These are phyloP conservation scores for Pisolithus orientalis DNA, from an alignment of 768 basidiomycete species.

Conservation along the genomic window DNA sequence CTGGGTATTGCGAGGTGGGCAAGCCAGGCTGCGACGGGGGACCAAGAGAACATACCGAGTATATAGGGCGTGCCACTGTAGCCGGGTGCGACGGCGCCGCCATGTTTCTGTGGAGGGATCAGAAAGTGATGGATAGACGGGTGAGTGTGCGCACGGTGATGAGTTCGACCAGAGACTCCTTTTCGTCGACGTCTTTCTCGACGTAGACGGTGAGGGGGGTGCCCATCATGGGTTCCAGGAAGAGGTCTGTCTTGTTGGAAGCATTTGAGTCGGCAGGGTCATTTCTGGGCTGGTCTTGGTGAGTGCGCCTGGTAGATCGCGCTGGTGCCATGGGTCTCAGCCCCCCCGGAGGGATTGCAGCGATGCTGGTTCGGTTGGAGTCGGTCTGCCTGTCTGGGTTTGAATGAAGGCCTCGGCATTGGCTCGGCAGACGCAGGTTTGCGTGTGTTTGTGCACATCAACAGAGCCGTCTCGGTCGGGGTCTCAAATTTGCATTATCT, in stretches of 20 bases:
- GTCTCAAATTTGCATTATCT: constrained; percentile 28
- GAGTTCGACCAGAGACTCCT: constrained; percentile 54
- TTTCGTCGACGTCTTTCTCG: constrained; percentile 74
- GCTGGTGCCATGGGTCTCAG: constrained; percentile 79
- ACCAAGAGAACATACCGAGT: constrained; percentile 47
- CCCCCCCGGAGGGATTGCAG: constrained; percentile 18
- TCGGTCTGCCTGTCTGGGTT: constrained; percentile 9
- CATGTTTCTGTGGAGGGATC: constrained; percentile 53
- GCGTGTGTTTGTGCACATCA: constrained; percentile 26
- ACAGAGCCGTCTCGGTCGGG: constrained; percentile 19
- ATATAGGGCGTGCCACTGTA: constrained; percentile 80
- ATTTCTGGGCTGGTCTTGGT: constrained; percentile 31
- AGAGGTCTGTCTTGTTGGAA: constrained; percentile 43
- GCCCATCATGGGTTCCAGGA: constrained; percentile 81
- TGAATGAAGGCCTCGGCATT: constrained; percentile 1
- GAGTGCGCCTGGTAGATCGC: constrained; percentile 51
- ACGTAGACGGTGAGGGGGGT: constrained; percentile 69
- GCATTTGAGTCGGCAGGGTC: constrained; percentile 26
- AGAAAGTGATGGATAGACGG: background rate
- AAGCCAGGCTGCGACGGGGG: background rate
- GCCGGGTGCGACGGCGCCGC: constrained; percentile 64
- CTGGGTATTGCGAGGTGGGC: constrained; percentile 31
- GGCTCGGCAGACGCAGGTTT: constrained; percentile 7
- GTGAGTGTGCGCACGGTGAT: constrained; percentile 49
- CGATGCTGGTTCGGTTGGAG: constrained; percentile 7